Base-by-base conservation (phyloP, 495 filamentous ascomycete genomes). In the Friedmanniomyces endolithicus region DNA sequence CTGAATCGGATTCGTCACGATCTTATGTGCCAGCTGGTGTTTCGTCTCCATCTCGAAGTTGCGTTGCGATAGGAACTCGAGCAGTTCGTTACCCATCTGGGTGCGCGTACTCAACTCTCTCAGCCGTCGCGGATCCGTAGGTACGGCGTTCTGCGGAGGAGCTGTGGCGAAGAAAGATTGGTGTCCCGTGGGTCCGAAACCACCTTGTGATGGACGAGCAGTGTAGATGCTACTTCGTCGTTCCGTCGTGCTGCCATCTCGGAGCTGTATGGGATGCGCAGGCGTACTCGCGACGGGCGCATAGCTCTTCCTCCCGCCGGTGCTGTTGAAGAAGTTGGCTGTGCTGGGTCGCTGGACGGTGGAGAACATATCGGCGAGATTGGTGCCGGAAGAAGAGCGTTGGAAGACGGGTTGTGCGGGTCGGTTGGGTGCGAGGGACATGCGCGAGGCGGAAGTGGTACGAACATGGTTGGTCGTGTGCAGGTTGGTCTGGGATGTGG, bases 1-100 rank as follows among this genome's bases (percentile, higher is more conserved):
- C 62, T 95, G 88, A 3, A 90, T 97, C n/a, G 92, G 94, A 35
- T 84, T 89, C 48, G 84, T 87, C 63, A 92, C 79, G 17, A 86
- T 85, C 58, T 95, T 95, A 48, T 87, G 82, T 2, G 85, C 82
- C 27, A 99, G 74, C 27, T 82, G 83, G 67, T 96, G 83, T 64
- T 94, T 94, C 85, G 92, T 95, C 58, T 94, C 88, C 78, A 96
- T 81, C 72, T 99, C 92, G 63, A 97, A 99, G 57, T 92, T 90
- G 64, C 92, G 81, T 27, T 86, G 79, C 6, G 88, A 80, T 56
- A 97, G 72, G 63, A 94, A 99, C 48, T 99, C 94, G 57, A 94
- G 69, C 16, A 99, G 72, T 65, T 99, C 88, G 58, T 92, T 86
- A 8, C 80, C 85, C 63, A 97, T 89, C 50, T 84, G 81, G 27